Evolutionary conservation across 768 basidiomycete genomes (phyloP).

Genomic region (Boletus rubescentipes): DNA sequence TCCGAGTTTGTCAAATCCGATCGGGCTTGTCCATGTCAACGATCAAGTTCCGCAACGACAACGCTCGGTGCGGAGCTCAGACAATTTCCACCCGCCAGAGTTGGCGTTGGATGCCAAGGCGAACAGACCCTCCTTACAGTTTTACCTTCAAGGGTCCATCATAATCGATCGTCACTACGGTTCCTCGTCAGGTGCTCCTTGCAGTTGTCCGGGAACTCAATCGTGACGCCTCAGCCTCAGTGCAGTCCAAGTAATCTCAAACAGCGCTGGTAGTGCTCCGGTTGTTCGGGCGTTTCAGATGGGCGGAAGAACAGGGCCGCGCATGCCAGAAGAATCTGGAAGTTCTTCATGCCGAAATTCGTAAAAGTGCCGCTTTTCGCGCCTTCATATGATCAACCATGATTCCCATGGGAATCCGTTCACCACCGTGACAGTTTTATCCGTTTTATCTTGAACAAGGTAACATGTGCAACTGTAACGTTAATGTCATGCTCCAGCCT

Average conservation of each 20-base stretch:
- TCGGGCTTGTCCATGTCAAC: neutral
- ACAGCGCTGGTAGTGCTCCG: neutral
- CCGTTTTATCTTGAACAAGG: slow-evolving; percentile 3
- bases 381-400: neutral
- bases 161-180: too few species aligned
- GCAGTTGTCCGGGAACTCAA: neutral
- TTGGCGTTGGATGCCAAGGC: neutral
- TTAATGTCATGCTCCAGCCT: neutral
- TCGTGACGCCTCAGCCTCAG: neutral
- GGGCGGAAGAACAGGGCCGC: neutral
- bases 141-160: neutral
- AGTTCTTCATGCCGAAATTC: neutral
- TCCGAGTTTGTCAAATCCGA: neutral
- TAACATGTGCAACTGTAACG: neutral
- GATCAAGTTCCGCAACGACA: neutral
- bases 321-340: neutral
- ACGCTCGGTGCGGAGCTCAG: too few species aligned
- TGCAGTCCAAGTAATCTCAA: neutral
- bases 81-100: too few species aligned
- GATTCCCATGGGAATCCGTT: neutral
- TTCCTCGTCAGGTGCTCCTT: too few species aligned
- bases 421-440: slow-evolving; percentile 3
- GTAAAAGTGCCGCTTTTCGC: neutral
- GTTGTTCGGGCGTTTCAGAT: neutral
- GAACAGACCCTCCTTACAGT: neutral